Evolutionary conservation across 768 basidiomycete genomes (phyloP).

Genomic region (Fomitopsis pulvina): DNA sequence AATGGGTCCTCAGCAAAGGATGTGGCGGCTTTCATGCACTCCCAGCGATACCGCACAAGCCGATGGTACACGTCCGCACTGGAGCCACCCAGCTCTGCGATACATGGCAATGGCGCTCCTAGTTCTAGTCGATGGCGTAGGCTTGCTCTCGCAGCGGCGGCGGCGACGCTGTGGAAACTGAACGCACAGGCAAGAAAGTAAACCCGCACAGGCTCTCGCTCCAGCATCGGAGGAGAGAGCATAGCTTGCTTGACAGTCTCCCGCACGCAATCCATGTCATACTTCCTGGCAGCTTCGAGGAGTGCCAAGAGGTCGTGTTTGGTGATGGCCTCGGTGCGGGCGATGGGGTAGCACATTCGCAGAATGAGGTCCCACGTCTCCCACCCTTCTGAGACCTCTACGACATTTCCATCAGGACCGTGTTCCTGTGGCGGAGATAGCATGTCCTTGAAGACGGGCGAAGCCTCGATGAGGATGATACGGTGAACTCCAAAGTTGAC

Average conservation of each 20-base stretch:
- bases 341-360: slow-evolving; percentile 1
- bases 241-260: not conserved
- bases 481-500: slow-evolving; percentile 20
- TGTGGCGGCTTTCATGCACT: not conserved
- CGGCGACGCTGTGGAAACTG: not conserved
- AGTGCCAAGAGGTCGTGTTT: slow-evolving; percentile 41
- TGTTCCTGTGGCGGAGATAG: slow-evolving; percentile 9
- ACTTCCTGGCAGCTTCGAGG: slow-evolving; percentile 52
- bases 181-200: not conserved
- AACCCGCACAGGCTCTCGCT: not conserved
- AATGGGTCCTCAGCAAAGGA: too few relatives aligned
- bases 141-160: not conserved
- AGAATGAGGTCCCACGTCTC: not conserved
- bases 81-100: not conserved
- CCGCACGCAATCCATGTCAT: slow-evolving; percentile 30
- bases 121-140: not conserved
- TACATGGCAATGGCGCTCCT: not conserved
- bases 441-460: slow-evolving; percentile 22
- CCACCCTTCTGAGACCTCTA: not conserved
- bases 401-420: not conserved
- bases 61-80: not conserved
- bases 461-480: slow-evolving; percentile 19
- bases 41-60: not conserved
- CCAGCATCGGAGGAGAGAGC: not conserved
- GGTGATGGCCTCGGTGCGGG: slow-evolving; percentile 17